These are phyloP conservation scores for Salvia rosmarinus DNA, from an alignment of 257 asterid species.

Conservation along the genomic window DNA sequence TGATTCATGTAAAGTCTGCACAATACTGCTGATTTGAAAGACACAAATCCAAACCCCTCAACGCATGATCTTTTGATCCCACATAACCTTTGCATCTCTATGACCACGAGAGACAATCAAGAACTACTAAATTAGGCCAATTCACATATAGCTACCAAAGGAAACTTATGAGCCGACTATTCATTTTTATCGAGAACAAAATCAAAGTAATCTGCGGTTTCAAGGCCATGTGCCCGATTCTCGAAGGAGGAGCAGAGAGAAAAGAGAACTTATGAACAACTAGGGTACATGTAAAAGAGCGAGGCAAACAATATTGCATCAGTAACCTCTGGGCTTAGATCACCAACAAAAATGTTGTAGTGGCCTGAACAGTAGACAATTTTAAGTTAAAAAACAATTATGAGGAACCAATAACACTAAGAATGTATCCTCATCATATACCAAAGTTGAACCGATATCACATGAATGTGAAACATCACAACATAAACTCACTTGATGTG, in stretches of 20 bases:
- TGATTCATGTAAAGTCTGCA: not conserved
- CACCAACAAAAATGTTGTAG: conserved; percentile 88
- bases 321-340: conserved; percentile 92
- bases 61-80: conserved; percentile 94
- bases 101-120: conserved; percentile 38
- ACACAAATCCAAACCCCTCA: conserved; percentile 98
- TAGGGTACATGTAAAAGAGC: conserved; percentile 67
- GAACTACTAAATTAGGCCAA: conserved; percentile 21
- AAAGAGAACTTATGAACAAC: conserved; percentile 71
- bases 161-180: not conserved
- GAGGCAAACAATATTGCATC: conserved; percentile 87
- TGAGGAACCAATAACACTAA: not conserved
- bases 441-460: conserved; percentile 27
- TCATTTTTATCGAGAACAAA: not conserved
- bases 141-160: not conserved
- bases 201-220: conserved; percentile 14
- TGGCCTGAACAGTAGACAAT: conserved; percentile 55
- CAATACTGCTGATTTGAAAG: conserved; percentile 73
- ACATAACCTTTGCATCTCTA: conserved; percentile 93
- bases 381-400: conserved; percentile 14
- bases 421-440: not conserved
- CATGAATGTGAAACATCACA: conserved; percentile 19
- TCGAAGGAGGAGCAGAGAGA: conserved; percentile 8
- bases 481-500: conserved; percentile 65
- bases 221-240: conserved; percentile 10